A percentile compares a stretch with the other conserved stretches of the same genome.
Conservation (phyloP, 129 eudicot genomes). For the Flaveria brownii region DNA sequence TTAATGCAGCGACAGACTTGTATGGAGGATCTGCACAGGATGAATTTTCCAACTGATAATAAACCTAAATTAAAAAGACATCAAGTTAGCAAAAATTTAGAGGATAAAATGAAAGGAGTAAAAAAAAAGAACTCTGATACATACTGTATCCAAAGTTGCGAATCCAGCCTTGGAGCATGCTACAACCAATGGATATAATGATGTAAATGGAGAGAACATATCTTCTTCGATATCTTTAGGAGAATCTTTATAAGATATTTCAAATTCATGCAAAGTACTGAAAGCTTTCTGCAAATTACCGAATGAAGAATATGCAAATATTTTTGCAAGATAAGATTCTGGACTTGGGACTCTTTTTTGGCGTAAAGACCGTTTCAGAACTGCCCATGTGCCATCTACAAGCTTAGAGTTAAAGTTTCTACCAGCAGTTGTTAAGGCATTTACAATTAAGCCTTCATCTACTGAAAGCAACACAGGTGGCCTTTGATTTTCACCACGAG, state of each 20-base stretch:
- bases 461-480: slow-evolving; percentile 52
- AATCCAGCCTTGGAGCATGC: slow-evolving; percentile 78
- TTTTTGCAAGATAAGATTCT: slow-evolving; percentile 71
- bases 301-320: slow-evolving; percentile 67
- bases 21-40: slow-evolving; percentile 67
- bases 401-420: slow-evolving; percentile 65
- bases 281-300: slow-evolving; percentile 73
- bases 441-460: slow-evolving; percentile 72
- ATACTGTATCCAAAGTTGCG: slow-evolving; percentile 64
- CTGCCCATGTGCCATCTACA: slow-evolving; percentile 74
- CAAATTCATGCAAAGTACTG: slow-evolving; percentile 70
- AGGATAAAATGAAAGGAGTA: background rate
- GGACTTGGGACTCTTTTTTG: slow-evolving; percentile 62
- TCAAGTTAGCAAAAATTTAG: slow-evolving; percentile 12
- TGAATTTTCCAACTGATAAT: slow-evolving; percentile 73
- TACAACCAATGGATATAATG: slow-evolving; percentile 69
- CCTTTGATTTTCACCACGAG: slow-evolving; percentile 47
- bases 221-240: slow-evolving; percentile 48
- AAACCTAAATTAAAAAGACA: slow-evolving; percentile 54
- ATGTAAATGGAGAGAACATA: slow-evolving; percentile 76
- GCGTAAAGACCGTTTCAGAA: slow-evolving; percentile 82
- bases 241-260: slow-evolving; percentile 49
- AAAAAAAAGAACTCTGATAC: slow-evolving; percentile 18
- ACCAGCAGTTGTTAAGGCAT: slow-evolving; percentile 75
- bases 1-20: slow-evolving; percentile 86